Conservation (phyloP, 2,329 filamentous ascomycete species). For the Cytospora mali region DNA sequence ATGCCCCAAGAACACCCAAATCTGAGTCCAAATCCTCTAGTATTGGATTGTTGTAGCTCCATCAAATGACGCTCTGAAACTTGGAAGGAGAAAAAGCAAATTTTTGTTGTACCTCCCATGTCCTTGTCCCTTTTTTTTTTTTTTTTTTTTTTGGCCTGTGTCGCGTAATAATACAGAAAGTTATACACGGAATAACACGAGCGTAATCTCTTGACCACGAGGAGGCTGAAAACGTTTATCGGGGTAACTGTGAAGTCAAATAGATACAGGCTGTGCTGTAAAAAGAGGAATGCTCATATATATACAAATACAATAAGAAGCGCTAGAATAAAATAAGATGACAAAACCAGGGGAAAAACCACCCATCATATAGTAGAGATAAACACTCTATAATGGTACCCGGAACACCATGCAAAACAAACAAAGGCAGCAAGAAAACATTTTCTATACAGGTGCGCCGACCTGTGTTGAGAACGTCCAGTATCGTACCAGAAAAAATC, state of each 20-base stretch:
- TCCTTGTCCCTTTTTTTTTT: too few relatives aligned
- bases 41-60: background rate
- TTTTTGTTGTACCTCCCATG: background rate
- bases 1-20: too few relatives aligned
- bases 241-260: background rate
- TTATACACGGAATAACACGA: too few relatives aligned
- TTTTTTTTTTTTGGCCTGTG: too few relatives aligned
- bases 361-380: background rate
- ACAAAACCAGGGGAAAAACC: background rate
- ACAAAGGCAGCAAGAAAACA: background rate
- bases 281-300: background rate
- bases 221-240: too few relatives aligned
- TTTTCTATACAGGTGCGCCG: conserved; percentile 4
- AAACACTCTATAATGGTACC: background rate
- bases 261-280: background rate
- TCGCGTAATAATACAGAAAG: background rate
- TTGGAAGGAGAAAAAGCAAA: background rate
- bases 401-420: background rate
- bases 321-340: too few relatives aligned
- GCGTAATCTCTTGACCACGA: background rate
- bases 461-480: background rate
- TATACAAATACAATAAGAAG: background rate
- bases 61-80: background rate
- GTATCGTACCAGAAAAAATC: background rate
- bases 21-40: background rate